These are phyloP conservation scores for Elongisporangium anandrum DNA, from an alignment of 352 stramenopile species.

Conservation along the genomic window DNA sequence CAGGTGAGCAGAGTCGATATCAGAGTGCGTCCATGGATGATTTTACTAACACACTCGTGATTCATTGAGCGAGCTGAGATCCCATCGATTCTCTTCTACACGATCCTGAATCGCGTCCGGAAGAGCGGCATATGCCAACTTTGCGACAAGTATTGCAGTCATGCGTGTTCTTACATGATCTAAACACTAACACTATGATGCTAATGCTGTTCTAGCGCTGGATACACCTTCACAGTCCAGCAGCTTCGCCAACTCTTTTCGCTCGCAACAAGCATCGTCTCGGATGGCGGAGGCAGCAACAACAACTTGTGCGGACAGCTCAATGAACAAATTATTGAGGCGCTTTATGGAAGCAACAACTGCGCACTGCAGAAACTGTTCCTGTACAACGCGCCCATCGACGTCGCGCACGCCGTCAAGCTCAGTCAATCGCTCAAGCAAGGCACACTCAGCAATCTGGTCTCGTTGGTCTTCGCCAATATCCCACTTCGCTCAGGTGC, in stretches of 20 bases:
- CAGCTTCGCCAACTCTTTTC: conserved; percentile 58
- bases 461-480: conserved; percentile 65
- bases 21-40: not conserved
- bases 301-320: conserved; percentile 13
- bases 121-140: conserved; percentile 62
- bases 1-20: conserved; percentile 32
- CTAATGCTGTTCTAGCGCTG: conserved; percentile 17
- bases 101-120: conserved; percentile 62
- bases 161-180: not conserved
- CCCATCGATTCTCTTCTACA: conserved; percentile 67
- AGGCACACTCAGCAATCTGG: not conserved
- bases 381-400: conserved; percentile 58
- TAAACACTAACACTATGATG: conserved; percentile 3
- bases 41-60: not conserved
- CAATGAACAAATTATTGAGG: conserved; percentile 49
- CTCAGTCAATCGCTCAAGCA: conserved; percentile 13
- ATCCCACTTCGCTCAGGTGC: conserved; percentile 25
- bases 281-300: conserved; percentile 31
- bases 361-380: conserved; percentile 61
- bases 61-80: conserved; percentile 38
- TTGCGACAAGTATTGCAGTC: conserved; percentile 31
- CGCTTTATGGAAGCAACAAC: conserved; percentile 21
- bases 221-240: conserved; percentile 26
- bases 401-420: conserved; percentile 8
- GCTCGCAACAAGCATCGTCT: conserved; percentile 54